phyloP scores from a whole-genome alignment of 2,329 filamentous ascomycete genomes.

The Arthrobotrys megalospora region DNA sequence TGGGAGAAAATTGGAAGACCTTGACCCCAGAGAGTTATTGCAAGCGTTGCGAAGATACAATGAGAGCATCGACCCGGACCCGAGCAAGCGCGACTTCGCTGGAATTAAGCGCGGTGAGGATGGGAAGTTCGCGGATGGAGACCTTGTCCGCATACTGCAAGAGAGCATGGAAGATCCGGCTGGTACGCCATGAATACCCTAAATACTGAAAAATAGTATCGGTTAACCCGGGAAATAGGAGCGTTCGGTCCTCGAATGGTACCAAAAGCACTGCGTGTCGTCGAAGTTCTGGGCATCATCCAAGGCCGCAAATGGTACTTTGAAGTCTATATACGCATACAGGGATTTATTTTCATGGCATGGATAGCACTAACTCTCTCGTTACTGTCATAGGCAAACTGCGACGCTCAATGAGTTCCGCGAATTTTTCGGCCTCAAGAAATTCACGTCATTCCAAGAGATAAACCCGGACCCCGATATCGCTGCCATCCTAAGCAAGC shows the following conservation, averaged over 20 bases:
- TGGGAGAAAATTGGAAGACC: slow-evolving; percentile 68
- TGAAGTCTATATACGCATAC: not conserved
- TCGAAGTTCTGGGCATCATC: slow-evolving; percentile 76
- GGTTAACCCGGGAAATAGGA: slow-evolving; percentile 65
- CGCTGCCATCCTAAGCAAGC: slow-evolving; percentile 68
- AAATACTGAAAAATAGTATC: slow-evolving; percentile 61
- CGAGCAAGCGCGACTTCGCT: slow-evolving; percentile 71
- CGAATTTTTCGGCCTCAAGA: slow-evolving; percentile 71
- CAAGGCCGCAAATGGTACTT: slow-evolving; percentile 74
- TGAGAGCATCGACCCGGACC: slow-evolving; percentile 6
- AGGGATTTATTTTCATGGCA: not conserved
- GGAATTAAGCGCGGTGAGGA: slow-evolving; percentile 68
- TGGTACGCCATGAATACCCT: slow-evolving; percentile 64
- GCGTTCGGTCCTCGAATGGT: slow-evolving; percentile 75
- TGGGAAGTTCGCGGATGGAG: slow-evolving; percentile 80
- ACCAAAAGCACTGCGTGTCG: slow-evolving; percentile 73
- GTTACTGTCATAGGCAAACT: slow-evolving; percentile 65
- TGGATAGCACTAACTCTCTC: not conserved
- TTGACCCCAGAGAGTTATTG: not conserved
- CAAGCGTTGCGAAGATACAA: not conserved
- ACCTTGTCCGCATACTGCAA: slow-evolving; percentile 79
- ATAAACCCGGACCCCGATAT: slow-evolving; percentile 71
- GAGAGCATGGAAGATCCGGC: slow-evolving; percentile 82
- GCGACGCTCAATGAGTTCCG: slow-evolving; percentile 73
- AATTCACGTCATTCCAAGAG: slow-evolving; percentile 71